Percentiles rank a stretch among this genome's conserved stretches.
Conservation (phyloP, 108 stramenopile genomes). For the Cyclotella atomus region DNA sequence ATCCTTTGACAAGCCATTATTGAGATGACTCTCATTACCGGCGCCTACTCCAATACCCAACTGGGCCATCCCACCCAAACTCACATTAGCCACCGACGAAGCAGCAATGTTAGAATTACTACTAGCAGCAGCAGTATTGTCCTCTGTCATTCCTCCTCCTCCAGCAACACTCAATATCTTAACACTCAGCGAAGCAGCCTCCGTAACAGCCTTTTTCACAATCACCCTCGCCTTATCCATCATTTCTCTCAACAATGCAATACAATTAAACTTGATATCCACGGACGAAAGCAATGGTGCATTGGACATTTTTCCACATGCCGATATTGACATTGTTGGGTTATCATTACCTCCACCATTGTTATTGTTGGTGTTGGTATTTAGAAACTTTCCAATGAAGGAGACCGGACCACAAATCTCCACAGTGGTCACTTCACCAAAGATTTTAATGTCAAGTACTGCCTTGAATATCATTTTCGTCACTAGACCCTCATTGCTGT, state of each 20-base stretch:
- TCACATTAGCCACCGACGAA: no score
- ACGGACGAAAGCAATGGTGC: constrained; percentile 13
- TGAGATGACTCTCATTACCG: no score
- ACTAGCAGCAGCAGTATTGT: no score
- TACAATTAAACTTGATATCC: constrained; percentile 32
- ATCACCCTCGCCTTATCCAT: constrained; percentile 15
- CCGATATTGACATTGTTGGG: neutral
- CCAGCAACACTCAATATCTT: constrained; percentile 6
- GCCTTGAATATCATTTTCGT: constrained; percentile 27
- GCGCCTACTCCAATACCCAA: no score
- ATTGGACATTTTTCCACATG: neutral
- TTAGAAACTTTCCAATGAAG: constrained; percentile 25
- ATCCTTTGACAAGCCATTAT: no score
- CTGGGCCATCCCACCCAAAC: no score
- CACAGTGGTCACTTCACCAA: constrained; percentile 10
- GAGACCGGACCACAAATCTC: constrained; percentile 19
- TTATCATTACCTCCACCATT: no score
- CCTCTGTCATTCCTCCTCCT: no score
- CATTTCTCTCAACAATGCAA: constrained; percentile 9
- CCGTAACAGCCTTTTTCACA: constrained; percentile 21
- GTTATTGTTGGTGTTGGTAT: no score
- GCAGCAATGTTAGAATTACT: no score
- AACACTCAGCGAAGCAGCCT: constrained; percentile 13
- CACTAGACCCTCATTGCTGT: no score
- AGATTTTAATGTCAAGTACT: constrained; percentile 14